A percentile compares a stretch with the other conserved stretches of the same genome.
phyloP scores from a whole-genome alignment of 2,329 filamentous ascomycete genomes.

The Zymoseptoria pseudotritici region DNA sequence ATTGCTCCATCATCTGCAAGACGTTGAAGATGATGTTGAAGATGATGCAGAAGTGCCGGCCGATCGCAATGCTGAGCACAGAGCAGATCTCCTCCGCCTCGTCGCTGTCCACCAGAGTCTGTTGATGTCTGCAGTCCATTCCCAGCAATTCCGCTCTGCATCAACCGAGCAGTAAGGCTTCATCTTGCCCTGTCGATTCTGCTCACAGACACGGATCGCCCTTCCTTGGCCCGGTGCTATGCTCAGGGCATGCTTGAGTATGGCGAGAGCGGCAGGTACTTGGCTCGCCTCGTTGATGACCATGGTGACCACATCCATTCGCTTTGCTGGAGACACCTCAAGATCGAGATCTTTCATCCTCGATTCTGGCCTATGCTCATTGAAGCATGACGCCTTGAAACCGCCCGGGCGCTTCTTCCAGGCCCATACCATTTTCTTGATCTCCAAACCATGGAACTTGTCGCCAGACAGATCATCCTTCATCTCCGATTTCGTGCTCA shows the following conservation, averaged over 20 bases:
- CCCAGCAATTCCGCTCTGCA: neutral
- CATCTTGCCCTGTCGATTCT: neutral
- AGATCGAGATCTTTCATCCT: neutral
- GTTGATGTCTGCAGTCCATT: too few species aligned
- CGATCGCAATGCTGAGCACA: neutral
- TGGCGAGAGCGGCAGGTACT: neutral
- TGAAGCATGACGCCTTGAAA: neutral
- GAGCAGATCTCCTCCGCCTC: constrained; percentile 1
- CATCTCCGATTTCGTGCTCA: too few species aligned
- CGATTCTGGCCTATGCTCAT: neutral
- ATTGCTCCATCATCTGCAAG: constrained; percentile 4
- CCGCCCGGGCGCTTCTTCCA: too few species aligned
- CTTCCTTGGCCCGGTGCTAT: neutral
- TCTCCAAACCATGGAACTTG: too few species aligned
- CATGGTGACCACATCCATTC: neutral
- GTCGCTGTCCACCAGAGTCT: neutral
- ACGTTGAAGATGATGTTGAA: constrained; percentile 5
- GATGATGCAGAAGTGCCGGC: constrained; percentile 1
- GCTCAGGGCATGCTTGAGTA: neutral
- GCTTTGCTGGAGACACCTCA: too few species aligned
- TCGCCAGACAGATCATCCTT: too few species aligned
- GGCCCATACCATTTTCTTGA: too few species aligned
- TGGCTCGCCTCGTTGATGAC: neutral
- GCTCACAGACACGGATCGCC: neutral
- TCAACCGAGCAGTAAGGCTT: neutral